phyloP scores from a whole-genome alignment of 129 eudicot genomes.

The Ambrosia trifida region DNA sequence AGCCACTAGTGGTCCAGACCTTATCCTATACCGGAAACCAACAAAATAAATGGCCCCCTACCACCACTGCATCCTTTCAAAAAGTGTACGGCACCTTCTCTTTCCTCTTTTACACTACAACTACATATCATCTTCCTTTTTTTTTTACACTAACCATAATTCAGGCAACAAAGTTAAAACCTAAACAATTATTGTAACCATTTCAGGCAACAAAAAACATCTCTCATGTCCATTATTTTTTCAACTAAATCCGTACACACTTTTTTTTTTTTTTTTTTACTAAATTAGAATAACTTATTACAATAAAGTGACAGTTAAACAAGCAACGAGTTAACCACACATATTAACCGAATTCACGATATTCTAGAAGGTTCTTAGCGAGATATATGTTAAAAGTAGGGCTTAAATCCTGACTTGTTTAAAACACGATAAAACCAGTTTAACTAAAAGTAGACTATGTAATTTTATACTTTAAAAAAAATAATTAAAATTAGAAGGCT shows the following conservation, averaged over 20 bases:
- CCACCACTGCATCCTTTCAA: slow-evolving; percentile 22
- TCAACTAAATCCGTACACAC: neutral
- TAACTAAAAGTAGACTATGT: too few relatives aligned
- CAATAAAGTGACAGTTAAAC: too few relatives aligned
- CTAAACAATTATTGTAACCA: neutral
- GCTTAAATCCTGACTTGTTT: too few relatives aligned
- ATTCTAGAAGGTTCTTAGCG: neutral
- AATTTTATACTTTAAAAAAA: too few relatives aligned
- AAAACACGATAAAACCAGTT: too few relatives aligned
- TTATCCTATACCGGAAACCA: slow-evolving; percentile 27
- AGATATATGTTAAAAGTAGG: too few relatives aligned
- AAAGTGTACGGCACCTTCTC: slow-evolving; percentile 19
- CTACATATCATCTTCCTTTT: slow-evolving; percentile 21
- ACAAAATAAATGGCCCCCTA: slow-evolving; percentile 23
- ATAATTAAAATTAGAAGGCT: too few relatives aligned
- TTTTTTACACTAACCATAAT: neutral
- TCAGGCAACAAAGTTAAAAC: neutral
- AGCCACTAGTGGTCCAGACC: slow-evolving; percentile 13
- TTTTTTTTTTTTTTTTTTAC: too few relatives aligned
- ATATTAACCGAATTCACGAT: slow-evolving; percentile 1
- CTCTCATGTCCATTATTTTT: neutral
- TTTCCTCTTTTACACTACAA: neutral
- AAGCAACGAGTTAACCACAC: neutral
- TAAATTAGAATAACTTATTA: too few relatives aligned
- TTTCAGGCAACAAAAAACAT: neutral